A percentile compares a stretch with the other conserved stretches of the same genome.
These are phyloP conservation scores for Agapanthus africanus DNA, from an alignment of 106 monocot genomes.

Conservation along the genomic window DNA sequence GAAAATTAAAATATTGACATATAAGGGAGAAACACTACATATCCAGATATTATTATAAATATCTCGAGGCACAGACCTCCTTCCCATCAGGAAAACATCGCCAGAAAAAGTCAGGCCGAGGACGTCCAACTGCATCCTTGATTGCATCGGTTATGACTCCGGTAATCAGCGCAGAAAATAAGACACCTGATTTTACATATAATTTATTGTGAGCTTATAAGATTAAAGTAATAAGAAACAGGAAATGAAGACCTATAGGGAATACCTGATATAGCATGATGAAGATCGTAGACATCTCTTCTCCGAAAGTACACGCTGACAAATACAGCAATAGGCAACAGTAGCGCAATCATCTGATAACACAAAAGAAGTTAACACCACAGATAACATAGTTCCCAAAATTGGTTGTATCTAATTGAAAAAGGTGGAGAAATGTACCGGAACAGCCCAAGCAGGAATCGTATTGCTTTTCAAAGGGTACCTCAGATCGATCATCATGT, in stretches of 20 bases:
- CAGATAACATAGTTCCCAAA: neutral
- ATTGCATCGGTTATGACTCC: conserved; percentile 40
- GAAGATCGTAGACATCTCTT: conserved; percentile 69
- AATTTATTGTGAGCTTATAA: neutral
- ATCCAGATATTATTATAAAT: neutral
- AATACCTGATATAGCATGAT: conserved; percentile 50
- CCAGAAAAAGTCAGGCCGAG: conserved; percentile 69
- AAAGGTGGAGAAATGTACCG: conserved; percentile 12
- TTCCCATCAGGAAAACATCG: conserved; percentile 63
- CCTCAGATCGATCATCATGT: conserved; percentile 49
- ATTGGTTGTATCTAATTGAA: neutral
- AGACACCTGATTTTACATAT: conserved; percentile 26
- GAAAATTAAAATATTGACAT: neutral
- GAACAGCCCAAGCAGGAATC: conserved; percentile 40
- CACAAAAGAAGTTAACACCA: neutral
- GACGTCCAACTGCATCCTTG: conserved; percentile 53
- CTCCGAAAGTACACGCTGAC: conserved; percentile 43
- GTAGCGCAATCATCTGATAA: conserved; percentile 42
- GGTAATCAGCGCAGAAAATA: conserved; percentile 44
- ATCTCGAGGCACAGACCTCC: conserved; percentile 19
- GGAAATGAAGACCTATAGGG: neutral
- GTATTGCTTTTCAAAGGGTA: conserved; percentile 51
- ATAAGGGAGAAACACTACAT: neutral
- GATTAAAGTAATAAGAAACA: neutral
- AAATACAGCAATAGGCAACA: conserved; percentile 46